Percentiles rank a stretch among this genome's conserved stretches.
phyloP scores from a whole-genome alignment of 1,284 basidiomycete species.

The Paramarasmius palmivorus region DNA sequence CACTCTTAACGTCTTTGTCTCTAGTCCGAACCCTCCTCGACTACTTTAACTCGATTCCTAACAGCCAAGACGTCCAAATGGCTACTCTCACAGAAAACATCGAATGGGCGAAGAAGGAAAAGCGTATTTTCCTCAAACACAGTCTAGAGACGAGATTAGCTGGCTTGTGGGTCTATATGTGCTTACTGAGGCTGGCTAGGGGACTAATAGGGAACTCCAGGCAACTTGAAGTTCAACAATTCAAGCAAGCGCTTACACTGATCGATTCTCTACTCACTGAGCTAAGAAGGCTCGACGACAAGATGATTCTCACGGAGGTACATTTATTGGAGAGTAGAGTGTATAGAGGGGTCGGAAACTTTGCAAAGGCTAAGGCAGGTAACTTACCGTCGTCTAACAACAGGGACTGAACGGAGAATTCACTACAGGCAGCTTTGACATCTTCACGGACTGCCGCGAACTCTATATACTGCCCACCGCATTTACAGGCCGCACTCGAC shows the following conservation, averaged over 20 bases:
- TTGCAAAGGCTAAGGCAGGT: slow-evolving; percentile 88
- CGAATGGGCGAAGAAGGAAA: slow-evolving; percentile 90
- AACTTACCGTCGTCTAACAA: neutral
- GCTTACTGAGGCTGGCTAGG: neutral
- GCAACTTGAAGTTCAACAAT: slow-evolving; percentile 79
- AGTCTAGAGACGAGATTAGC: slow-evolving; percentile 91
- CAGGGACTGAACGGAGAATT: too few species aligned
- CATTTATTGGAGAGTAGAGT: slow-evolving; percentile 92
- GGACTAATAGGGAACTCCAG: slow-evolving; percentile 31
- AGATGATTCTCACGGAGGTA: slow-evolving; percentile 97
- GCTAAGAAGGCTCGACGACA: slow-evolving; percentile 93
- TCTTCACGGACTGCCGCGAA: slow-evolving; percentile 94
- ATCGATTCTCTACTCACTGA: slow-evolving; percentile 89
- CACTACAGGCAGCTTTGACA: slow-evolving; percentile 80
- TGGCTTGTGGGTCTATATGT: slow-evolving; percentile 58
- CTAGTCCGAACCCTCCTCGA: slow-evolving; percentile 91
- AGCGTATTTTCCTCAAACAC: slow-evolving; percentile 95
- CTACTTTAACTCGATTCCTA: slow-evolving; percentile 80
- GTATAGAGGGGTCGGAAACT: slow-evolving; percentile 89
- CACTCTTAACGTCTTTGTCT: slow-evolving; percentile 9
- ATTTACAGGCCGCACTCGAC: slow-evolving; percentile 90
- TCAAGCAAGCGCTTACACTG: slow-evolving; percentile 78
- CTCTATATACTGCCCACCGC: slow-evolving; percentile 96
- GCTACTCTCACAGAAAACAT: slow-evolving; percentile 89
- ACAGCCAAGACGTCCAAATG: slow-evolving; percentile 82